Conservation (phyloP, 768 basidiomycete species). For the Leccinum aurantiacum region DNA sequence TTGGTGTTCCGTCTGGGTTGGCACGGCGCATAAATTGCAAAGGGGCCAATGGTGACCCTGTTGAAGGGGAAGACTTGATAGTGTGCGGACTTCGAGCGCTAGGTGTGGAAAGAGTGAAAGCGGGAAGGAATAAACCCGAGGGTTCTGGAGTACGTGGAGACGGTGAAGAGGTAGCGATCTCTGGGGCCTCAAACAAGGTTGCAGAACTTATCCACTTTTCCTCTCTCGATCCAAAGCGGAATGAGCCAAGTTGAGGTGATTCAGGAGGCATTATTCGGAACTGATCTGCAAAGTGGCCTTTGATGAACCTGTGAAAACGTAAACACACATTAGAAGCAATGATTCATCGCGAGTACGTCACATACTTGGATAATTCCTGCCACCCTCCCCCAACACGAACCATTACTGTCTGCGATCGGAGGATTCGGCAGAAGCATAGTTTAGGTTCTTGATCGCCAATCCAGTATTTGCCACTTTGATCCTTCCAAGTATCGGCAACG, state of each 20-base stretch:
- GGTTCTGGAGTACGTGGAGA: conserved; percentile 72
- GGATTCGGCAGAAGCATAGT: conserved; percentile 88
- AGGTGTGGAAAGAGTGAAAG: conserved; percentile 60
- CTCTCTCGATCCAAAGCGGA: conserved; percentile 44
- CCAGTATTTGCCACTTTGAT: conserved; percentile 95
- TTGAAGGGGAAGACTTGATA: conserved; percentile 51
- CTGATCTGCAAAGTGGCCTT: conserved; percentile 81
- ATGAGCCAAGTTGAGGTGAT: conserved; percentile 49
- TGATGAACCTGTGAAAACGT: conserved; percentile 65
- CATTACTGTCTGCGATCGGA: conserved; percentile 93
- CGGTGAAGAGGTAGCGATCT: conserved; percentile 35
- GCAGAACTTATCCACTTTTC: conserved; percentile 86
- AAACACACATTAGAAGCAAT: neutral
- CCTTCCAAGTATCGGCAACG: conserved; percentile 83
- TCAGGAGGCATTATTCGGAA: conserved; percentile 69
- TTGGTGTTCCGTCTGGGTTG: conserved; percentile 51
- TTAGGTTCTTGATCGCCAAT: conserved; percentile 90
- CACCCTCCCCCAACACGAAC: conserved; percentile 95
- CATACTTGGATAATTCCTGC: conserved; percentile 87
- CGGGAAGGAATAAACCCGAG: conserved; percentile 52
- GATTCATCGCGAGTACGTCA: conserved; percentile 12
- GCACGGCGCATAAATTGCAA: conserved; percentile 86
- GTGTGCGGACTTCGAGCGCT: conserved; percentile 46
- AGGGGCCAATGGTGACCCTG: conserved; percentile 74
- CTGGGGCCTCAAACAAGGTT: conserved; percentile 60